Evolutionary conservation across 305 asterid genomes (phyloP), one percentile per base, ranked within the genome.

Genomic region (Fraxinus baroniana): DNA sequence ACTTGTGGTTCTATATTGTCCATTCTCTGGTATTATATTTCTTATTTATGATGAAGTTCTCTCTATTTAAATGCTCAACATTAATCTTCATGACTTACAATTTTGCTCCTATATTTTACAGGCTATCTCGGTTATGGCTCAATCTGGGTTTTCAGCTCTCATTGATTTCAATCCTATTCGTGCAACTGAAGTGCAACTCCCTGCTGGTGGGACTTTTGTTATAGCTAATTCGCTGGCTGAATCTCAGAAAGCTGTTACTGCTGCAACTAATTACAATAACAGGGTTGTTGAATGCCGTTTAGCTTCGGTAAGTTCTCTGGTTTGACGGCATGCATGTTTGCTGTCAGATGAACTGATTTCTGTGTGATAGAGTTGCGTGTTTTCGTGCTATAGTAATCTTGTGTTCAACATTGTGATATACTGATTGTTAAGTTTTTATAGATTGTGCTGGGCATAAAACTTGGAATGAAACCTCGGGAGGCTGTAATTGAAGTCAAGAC

Each of bases 201-300:
- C 99, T 81, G 88, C 90, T 13, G 97, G 95, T 62, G 98, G 98
- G 46, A 89, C 95, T 13, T 94, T 94, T 85, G 96, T 94, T 1
- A 93, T 95, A 22, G 97, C 97, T 75, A 97, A 95, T 86, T 95
- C 98, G 17, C 83, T 95, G 81, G 99, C 98, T 62, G 97, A 90
- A 87, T 95, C 99, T 80, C 94, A 93, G 87, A 95, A 95, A 88
- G 98, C 98, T 49, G 98, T 95, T n/a, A 94, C 98, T 44, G 97
- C 98, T 2, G 97, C 99, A 30, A 92, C 97, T 78, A 94, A 94
- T 85, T 95, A 94, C 90, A 94, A 95, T 85, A 93, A 95, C 83
- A 90, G 98, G 83, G 99, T 94, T 46, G 97, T 95, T 84, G 99
- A 95, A 86, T 94, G 99, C 81, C 97, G 90, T 72, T 87, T 95